phyloP scores from a whole-genome alignment of 805 yeast genomes.

The Pichia nakasei region DNA sequence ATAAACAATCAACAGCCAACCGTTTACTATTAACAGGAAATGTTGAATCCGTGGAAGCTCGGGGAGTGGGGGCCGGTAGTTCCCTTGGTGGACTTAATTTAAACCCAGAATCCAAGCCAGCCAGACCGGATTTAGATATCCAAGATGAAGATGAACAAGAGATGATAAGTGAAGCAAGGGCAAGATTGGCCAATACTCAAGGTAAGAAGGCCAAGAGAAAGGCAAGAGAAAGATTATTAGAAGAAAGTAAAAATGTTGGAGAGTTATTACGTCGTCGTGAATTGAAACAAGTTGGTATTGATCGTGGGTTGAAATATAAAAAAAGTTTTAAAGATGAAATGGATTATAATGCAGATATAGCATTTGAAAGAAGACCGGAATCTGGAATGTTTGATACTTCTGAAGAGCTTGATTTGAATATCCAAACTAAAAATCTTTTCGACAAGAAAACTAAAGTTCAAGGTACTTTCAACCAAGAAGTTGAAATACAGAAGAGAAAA shows the following conservation, averaged over 20 bases:
- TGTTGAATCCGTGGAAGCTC: constrained; percentile 1
- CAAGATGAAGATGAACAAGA: constrained; percentile 85
- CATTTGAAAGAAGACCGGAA: constrained; percentile 63
- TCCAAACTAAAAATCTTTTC: constrained; percentile 31
- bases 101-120: constrained; percentile 68
- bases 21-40: constrained; percentile 18
- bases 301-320: constrained; percentile 38
- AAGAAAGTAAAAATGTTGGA: constrained; percentile 70
- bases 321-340: constrained; percentile 50
- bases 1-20: constrained; percentile 17
- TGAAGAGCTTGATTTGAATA: constrained; percentile 36
- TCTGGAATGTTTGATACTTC: constrained; percentile 60
- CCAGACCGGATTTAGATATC: constrained; percentile 71
- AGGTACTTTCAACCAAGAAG: constrained; percentile 37
- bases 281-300: constrained; percentile 70
- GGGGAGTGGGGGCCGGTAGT: constrained; percentile 8
- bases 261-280: constrained; percentile 73
- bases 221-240: constrained; percentile 73
- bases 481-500: constrained; percentile 21
- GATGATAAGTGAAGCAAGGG: constrained; percentile 91
- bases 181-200: constrained; percentile 83
- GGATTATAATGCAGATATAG: constrained; percentile 79
- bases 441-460: constrained; percentile 32
- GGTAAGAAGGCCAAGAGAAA: constrained; percentile 93
- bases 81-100: constrained; percentile 51